phyloP scores from a whole-genome alignment of 148 eudicot species.

The Heliosperma pusillum region DNA sequence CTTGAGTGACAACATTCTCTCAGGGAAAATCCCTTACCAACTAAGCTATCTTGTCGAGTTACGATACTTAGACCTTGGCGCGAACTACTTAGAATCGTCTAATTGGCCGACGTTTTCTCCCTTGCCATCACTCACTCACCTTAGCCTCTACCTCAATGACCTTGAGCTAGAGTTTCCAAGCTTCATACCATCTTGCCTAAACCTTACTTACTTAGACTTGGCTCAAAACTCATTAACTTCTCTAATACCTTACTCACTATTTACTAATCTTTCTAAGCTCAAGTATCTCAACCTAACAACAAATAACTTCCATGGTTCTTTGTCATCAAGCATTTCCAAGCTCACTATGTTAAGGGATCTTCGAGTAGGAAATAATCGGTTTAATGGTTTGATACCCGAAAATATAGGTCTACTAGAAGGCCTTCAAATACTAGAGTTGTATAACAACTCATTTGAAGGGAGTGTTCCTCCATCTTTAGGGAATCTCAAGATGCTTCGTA shows the following conservation, averaged over 20 bases:
- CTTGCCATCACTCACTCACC: slow-evolving; percentile 19
- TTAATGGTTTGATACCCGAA: slow-evolving; percentile 42
- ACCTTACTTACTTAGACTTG: slow-evolving; percentile 25
- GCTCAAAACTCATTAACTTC: slow-evolving; percentile 17
- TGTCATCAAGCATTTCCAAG: slow-evolving; percentile 42
- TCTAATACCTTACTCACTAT: slow-evolving; percentile 35
- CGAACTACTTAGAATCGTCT: slow-evolving; percentile 26
- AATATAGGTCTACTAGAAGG: slow-evolving; percentile 14
- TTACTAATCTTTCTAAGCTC: slow-evolving; percentile 40
- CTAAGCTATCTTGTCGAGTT: slow-evolving; percentile 23
- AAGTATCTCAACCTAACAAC: slow-evolving; percentile 44
- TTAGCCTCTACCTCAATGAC: slow-evolving; percentile 23
- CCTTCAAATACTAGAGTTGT: slow-evolving; percentile 40
- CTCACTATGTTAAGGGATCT: slow-evolving; percentile 47
- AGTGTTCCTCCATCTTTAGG: slow-evolving; percentile 53
- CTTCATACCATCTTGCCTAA: slow-evolving; percentile 20
- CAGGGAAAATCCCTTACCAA: slow-evolving; percentile 21
- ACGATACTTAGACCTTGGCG: slow-evolving; percentile 23
- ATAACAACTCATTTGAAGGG: slow-evolving; percentile 47
- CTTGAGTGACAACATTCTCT: slow-evolving; percentile 24
- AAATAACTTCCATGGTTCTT: slow-evolving; percentile 50
- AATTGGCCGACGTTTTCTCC: slow-evolving; percentile 23
- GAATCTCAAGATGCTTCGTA: slow-evolving; percentile 40
- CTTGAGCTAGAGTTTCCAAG: slow-evolving; percentile 24
- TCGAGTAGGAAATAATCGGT: slow-evolving; percentile 37